Evolutionary conservation across 2,329 filamentous ascomycete genomes (phyloP), one percentile per base, ranked within the genome.

Genomic region (Talaromyces sp.): DNA sequence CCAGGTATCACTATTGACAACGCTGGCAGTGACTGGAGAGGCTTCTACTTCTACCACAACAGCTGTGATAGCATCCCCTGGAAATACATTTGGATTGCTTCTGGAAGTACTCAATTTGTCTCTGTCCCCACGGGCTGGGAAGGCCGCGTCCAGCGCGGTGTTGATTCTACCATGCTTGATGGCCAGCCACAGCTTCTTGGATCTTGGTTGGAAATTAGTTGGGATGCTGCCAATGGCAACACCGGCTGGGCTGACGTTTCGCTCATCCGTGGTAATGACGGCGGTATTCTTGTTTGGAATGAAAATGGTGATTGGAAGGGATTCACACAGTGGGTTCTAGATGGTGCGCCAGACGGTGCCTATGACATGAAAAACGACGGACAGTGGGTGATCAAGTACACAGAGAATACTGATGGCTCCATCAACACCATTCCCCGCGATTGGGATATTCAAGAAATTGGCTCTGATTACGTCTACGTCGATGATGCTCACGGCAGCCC

Each of bases 61-160:
- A 62, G 60, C 45, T 62, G 60, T 9, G 60, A 62, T 16, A 62
- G 45, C 16, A 22, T 62, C 19, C 60, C 60, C 9, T 62, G 60
- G 60, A 62, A 62, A n/a, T 62, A 62, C 24, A 62, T 62, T 62
- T 62, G 60, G 60, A 62, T 62, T 39, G 60, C 60, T 31, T 14
- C 41, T 10, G 39, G 52, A 13, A 62, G 31, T n/a, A 62, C 60
- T 14, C 45, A 62, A 13, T 62, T 62, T 7, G 22, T 62, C 45
- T 62, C 60, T 19, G 45, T 62, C 19, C 60, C 60, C 5, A 8
- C 11, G 2, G 60, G 60, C 31, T 62, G 60, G 60, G 60, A 52
- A 9, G 60, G 60, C 16, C 60, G 60, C 41, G 60, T 62, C 14
- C 60, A 62, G 45, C 60, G 60, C 14, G 60, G 60, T 14, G 45